phyloP scores from a whole-genome alignment of 2,329 filamentous ascomycete genomes.

The Aureobasidium sp. region DNA sequence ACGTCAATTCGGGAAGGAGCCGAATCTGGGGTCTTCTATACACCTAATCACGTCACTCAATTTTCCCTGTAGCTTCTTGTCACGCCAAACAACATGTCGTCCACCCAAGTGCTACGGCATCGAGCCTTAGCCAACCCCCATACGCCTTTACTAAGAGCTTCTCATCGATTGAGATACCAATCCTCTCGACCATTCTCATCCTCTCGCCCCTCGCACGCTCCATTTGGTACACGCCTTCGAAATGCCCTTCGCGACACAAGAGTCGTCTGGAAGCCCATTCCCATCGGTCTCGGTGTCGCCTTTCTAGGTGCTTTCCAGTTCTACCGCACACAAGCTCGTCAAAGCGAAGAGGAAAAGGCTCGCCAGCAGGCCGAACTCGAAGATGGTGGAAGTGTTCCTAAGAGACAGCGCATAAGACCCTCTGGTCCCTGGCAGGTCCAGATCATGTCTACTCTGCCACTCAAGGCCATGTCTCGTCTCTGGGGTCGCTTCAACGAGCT shows the following conservation, averaged over 20 bases:
- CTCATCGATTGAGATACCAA: not conserved
- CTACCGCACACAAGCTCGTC: conserved; percentile 60
- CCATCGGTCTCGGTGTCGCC: conserved; percentile 74
- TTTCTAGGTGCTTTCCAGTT: conserved; percentile 79
- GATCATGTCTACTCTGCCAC: conserved; percentile 84
- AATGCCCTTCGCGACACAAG: conserved; percentile 56
- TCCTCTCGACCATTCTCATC: conserved; percentile 14
- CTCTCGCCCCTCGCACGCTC: conserved; percentile 33
- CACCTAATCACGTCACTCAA: not conserved
- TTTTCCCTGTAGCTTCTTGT: not conserved
- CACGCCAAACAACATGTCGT: conserved; percentile 1
- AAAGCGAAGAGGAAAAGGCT: conserved; percentile 44
- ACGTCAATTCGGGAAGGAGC: conserved; percentile 1
- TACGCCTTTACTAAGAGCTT: not conserved
- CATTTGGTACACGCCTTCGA: conserved; percentile 51
- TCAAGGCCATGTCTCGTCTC: conserved; percentile 81
- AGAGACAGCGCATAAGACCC: conserved; percentile 60
- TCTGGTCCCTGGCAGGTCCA: conserved; percentile 78
- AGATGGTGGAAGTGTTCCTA: conserved; percentile 43
- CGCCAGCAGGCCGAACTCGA: conserved; percentile 30
- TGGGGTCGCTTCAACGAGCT: conserved; percentile 93
- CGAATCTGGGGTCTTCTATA: not conserved
- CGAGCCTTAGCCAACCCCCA: not conserved
- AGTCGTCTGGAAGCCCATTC: conserved; percentile 85
- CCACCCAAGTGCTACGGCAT: conserved; percentile 1